Evolutionary conservation across 495 filamentous ascomycete species (phyloP), one percentile per base, ranked within the genome.

Genomic region (Penicillium robsamsonii): DNA sequence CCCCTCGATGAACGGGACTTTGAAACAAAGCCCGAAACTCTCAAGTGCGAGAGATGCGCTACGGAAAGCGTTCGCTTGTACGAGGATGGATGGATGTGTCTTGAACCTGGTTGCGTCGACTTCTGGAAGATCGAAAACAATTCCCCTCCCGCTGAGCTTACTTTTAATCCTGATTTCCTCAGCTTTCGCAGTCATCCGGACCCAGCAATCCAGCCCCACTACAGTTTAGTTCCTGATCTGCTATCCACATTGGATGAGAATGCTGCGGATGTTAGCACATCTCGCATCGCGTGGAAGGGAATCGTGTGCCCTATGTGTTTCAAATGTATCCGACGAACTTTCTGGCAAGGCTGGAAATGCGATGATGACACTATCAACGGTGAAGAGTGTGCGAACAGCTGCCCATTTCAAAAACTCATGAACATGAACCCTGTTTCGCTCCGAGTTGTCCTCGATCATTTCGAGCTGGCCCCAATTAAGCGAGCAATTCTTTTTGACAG

Each of bases 221-320:
- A 66, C 43, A 62, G 56, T 25, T 66, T 81, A 1, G 13, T 66
- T 24, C 75, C 76, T 4, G 52, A 70, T 33, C 57, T 74, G 0
- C 59, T 85, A 3, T 46, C 64, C 2, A 75, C 83, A 1, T 35
- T 65, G n/a, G 46, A 56, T 18, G 63, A 68, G n/a, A 24, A 63
- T 4, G 47, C 61, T 1, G 46, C 58, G 3, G 70, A 74, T 12
- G 48, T 70, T 31, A 63, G 63, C 48, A 63, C 66, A 4, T 67
- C 67, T 22, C 67, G 72, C 3, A 66, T 72, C 20, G 67, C 71
- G 13, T 84, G 79, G 79, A 78, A 76, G 53, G 91, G 90, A 0
- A 84, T 94, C 49, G 85, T 89, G 1, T 96, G 91, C 58, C 85
- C 84, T 0, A 53, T 68, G n/a, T 96, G 91, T 60, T 69, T 73